These are phyloP conservation scores for Pontederia crassipes DNA, from an alignment of 176 grass and related monocot genomes.

Conservation along the genomic window DNA sequence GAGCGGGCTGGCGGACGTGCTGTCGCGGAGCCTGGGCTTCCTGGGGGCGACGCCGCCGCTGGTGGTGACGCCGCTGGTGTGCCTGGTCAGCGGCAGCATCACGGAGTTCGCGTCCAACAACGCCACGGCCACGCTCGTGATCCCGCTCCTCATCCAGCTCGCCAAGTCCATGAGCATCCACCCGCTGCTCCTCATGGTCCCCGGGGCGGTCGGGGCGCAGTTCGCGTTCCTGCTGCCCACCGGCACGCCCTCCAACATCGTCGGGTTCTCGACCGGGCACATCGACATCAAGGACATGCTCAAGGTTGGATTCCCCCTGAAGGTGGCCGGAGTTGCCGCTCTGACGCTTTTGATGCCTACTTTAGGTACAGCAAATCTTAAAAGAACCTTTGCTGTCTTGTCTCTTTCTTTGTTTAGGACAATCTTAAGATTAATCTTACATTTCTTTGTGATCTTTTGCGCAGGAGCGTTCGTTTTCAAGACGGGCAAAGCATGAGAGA, in stretches of 20 bases:
- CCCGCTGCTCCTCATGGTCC: constrained; percentile 54
- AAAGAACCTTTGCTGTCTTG: background rate
- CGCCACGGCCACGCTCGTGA: constrained; percentile 48
- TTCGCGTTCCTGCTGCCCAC: constrained; percentile 57
- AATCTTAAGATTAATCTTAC: background rate
- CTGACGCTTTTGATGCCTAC: constrained; percentile 52
- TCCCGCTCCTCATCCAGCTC: constrained; percentile 59
- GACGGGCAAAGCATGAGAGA: background rate
- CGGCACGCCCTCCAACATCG: constrained; percentile 54
- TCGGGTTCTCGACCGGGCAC: constrained; percentile 57
- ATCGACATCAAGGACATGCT: constrained; percentile 67
- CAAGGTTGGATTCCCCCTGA: constrained; percentile 48
- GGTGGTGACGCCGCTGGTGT: constrained; percentile 41
- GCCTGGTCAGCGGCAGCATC: constrained; percentile 39
- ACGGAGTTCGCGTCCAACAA: constrained; percentile 60
- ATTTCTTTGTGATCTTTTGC: background rate
- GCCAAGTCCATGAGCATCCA: constrained; percentile 45
- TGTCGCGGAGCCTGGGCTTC: constrained; percentile 34
- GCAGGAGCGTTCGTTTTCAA: constrained; percentile 27
- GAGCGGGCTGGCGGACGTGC: constrained; percentile 25
- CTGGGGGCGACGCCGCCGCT: constrained; percentile 29
- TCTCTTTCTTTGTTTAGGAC: background rate
- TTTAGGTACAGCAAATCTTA: background rate
- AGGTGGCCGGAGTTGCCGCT: constrained; percentile 35
- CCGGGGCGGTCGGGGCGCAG: constrained; percentile 51